These are phyloP conservation scores for Aquilaria malaccensis DNA, from an alignment of 345 rosid species.

Conservation along the genomic window DNA sequence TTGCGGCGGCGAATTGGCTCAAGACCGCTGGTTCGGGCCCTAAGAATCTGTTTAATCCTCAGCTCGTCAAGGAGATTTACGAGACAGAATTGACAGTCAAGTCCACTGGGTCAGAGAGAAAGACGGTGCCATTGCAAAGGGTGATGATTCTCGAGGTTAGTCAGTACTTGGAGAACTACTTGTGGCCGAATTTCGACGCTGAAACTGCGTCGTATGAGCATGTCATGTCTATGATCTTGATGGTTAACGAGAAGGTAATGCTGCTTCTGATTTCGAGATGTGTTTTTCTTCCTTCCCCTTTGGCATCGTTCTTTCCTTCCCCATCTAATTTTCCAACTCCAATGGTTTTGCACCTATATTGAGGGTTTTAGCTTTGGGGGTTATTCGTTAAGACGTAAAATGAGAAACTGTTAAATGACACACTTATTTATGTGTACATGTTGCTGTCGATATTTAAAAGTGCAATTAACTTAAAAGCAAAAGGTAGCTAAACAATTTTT, in stretches of 20 bases:
- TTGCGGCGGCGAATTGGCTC: slow-evolving; percentile 81
- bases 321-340: too few species aligned
- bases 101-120: slow-evolving; percentile 56
- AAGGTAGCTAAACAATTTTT: too few species aligned
- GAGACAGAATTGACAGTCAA: slow-evolving; percentile 65
- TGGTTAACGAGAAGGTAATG: slow-evolving; percentile 89
- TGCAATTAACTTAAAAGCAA: too few species aligned
- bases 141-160: slow-evolving; percentile 97
- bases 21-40: slow-evolving; percentile 30
- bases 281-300: neutral
- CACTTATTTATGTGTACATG: too few species aligned
- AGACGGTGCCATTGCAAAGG: slow-evolving; percentile 84
- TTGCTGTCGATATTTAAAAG: too few species aligned
- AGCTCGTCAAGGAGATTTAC: slow-evolving; percentile 78
- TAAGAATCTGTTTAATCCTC: slow-evolving; percentile 55
- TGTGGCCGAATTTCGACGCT: slow-evolving; percentile 88
- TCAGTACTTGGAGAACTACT: slow-evolving; percentile 90
- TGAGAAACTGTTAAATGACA: too few species aligned
- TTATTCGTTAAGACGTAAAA: too few species aligned
- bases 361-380: too few species aligned
- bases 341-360: too few species aligned
- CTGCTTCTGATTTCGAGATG: neutral
- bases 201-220: slow-evolving; percentile 84
- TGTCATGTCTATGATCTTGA: slow-evolving; percentile 94
- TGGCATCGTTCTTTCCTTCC: neutral